A percentile compares a stretch with the other conserved stretches of the same genome.
Conservation (phyloP, 257 asterid genomes). For the Vinca minor region DNA sequence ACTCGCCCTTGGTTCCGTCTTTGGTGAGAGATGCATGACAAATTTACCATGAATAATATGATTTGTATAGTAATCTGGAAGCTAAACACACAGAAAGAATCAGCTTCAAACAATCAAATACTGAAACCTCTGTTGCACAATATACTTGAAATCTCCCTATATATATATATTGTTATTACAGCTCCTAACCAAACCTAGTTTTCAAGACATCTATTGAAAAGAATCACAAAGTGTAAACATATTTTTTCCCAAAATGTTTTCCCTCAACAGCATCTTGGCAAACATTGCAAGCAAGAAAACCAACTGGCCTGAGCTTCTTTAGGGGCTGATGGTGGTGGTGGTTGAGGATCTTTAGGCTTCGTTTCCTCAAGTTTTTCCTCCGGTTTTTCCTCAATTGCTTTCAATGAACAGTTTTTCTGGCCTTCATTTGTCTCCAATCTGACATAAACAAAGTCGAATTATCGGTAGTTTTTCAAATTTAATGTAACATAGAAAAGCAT, state of each 20-base stretch:
- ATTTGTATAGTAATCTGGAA: too few species aligned
- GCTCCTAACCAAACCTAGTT: conserved; percentile 4
- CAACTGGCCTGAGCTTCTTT: conserved; percentile 10
- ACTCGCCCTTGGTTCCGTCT: too few species aligned
- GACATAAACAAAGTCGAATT: background rate
- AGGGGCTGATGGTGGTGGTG: background rate
- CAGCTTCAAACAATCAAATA: conserved; percentile 5
- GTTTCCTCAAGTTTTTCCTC: too few species aligned
- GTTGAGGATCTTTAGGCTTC: background rate
- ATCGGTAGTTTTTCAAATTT: background rate
- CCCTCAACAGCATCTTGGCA: conserved; percentile 26
- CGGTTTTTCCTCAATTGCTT: conserved; percentile 9
- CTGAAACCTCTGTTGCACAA: background rate
- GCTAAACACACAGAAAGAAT: conserved; percentile 4
- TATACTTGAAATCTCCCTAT: background rate
- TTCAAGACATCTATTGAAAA: too few species aligned
- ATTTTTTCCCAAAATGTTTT: background rate
- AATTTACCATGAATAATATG: too few species aligned
- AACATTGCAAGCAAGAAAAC: conserved; percentile 20
- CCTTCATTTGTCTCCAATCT: conserved; percentile 8
- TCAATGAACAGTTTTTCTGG: conserved; percentile 2
- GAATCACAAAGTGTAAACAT: background rate
- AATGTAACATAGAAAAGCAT: background rate
- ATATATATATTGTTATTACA: background rate
- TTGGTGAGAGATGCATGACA: too few species aligned